Conservation (phyloP, 2,329 filamentous ascomycete genomes). For the Fusarium zealandicum region DNA sequence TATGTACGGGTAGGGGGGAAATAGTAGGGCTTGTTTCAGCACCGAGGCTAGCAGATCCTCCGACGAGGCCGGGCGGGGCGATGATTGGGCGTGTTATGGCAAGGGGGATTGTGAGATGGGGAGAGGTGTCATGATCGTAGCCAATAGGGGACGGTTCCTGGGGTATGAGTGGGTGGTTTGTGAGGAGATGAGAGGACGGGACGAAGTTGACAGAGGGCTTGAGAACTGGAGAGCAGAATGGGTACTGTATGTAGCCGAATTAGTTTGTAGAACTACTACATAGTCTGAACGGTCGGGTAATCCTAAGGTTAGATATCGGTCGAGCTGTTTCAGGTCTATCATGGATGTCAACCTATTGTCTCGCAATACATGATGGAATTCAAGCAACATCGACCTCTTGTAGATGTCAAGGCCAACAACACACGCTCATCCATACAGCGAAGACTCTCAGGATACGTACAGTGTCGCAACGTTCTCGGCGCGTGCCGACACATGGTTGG, state of each 20-base stretch:
- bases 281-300: no score
- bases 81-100: constrained; percentile 29
- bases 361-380: no score
- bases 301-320: no score
- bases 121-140: constrained; percentile 22
- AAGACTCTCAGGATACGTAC: constrained; percentile 10
- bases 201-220: no score
- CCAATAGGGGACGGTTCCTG: constrained; percentile 17
- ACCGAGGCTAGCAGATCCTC: constrained; percentile 37
- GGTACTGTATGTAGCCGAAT: no score
- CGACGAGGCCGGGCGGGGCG: constrained; percentile 15
- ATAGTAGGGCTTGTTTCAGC: constrained; percentile 41
- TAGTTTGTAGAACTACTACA: no score
- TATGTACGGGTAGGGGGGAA: constrained; percentile 31
- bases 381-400: no score
- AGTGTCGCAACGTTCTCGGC: constrained; percentile 15
- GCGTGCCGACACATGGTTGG: constrained; percentile 15
- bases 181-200: background rate
- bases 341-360: no score
- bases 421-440: background rate
- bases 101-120: constrained; percentile 13
- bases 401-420: background rate
- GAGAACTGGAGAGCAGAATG: no score
- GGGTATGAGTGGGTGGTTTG: constrained; percentile 4
- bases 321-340: no score